Evolutionary conservation across 371 early-diverging fungal genomes (phyloP), one percentile per base, ranked within the genome.

Genomic region (Amoeboaphelidium protococcarum): DNA sequence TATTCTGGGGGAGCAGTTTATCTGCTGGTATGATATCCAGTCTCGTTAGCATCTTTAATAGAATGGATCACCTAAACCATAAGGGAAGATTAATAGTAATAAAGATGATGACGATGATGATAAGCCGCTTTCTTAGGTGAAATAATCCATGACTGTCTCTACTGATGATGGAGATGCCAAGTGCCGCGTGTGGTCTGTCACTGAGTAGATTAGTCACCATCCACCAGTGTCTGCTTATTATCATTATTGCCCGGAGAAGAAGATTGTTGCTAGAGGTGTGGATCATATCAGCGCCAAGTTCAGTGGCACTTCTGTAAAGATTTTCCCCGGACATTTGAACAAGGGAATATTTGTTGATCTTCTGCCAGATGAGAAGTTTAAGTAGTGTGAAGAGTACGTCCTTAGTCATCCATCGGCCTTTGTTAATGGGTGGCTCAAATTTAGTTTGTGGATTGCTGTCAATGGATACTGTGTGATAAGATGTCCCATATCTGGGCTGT

Each of bases 151-250:
- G n/a, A n/a, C n/a, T n/a, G n/a, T n/a, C n/a, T n/a, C n/a, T n/a
- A n/a, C n/a, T n/a, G n/a, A n/a, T n/a, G n/a, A n/a, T n/a, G n/a
- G n/a, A n/a, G n/a, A n/a, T n/a, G n/a, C n/a, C n/a, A 23, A 45
- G 25, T 10, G 54, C 27, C 45, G 47, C 13, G 68, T 70, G 4
- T 67, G 61, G 25, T 66, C 60, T 50, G 52, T 72, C 20, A 71
- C 62, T 40, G 72, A 72, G 52, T 71, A 72, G 55, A 60, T 68
- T 3, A 68, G 69, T 20, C 71, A 71, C 50, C 71, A 71, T 47
- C 71, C 71, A 12, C 72, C 72, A 4, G 64, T 72, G n/a, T 70
- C 72, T n/a, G 71, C 69, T 16, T 66, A 58, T 45, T 23, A 58
- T 26, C 66, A 66, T 42, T 51, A 60, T n/a, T 69, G 69, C 58